A percentile compares a stretch with the other conserved stretches of the same genome.
phyloP scores from a whole-genome alignment of 768 basidiomycete species.

The Xanthoconium stramineum region DNA sequence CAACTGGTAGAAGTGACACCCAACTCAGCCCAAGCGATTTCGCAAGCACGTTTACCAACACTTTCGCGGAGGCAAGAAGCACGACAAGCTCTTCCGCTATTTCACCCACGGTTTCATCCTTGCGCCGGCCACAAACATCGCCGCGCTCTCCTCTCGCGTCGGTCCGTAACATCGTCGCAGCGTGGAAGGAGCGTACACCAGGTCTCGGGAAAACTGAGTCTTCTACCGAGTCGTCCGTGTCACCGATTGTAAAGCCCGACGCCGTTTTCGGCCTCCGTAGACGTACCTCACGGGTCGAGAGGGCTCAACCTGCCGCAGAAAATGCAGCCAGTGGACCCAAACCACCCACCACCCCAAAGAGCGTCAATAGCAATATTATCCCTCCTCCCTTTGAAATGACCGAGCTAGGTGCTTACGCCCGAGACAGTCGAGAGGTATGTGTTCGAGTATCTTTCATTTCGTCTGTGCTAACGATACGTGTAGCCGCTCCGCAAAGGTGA shows the following conservation, averaged over 20 bases:
- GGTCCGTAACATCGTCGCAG: conserved; percentile 72
- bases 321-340: conserved; percentile 5
- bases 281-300: conserved; percentile 28
- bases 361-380: conserved; percentile 32
- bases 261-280: conserved; percentile 35
- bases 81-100: conserved; percentile 24
- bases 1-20: conserved; percentile 25
- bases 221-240: conserved; percentile 37
- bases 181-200: conserved; percentile 78
- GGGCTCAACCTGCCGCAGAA: conserved; percentile 7
- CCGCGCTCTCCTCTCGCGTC: conserved; percentile 71
- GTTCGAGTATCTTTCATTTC: not conserved
- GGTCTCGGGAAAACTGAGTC: conserved; percentile 36
- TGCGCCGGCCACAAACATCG: conserved; percentile 62
- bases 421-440: conserved; percentile 44
- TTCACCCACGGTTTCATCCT: conserved; percentile 45
- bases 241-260: conserved; percentile 31
- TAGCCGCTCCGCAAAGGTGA: conserved; percentile 85
- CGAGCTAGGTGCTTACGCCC: conserved; percentile 42
- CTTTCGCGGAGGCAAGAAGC: conserved; percentile 38
- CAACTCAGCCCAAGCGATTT: conserved; percentile 37
- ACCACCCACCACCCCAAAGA: conserved; percentile 27
- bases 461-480: conserved; percentile 8
- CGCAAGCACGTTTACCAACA: conserved; percentile 36
- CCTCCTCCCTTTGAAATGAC: conserved; percentile 47